These are phyloP conservation scores for Stereum hirsutum DNA, from an alignment of 1,284 basidiomycete genomes.

Conservation along the genomic window DNA sequence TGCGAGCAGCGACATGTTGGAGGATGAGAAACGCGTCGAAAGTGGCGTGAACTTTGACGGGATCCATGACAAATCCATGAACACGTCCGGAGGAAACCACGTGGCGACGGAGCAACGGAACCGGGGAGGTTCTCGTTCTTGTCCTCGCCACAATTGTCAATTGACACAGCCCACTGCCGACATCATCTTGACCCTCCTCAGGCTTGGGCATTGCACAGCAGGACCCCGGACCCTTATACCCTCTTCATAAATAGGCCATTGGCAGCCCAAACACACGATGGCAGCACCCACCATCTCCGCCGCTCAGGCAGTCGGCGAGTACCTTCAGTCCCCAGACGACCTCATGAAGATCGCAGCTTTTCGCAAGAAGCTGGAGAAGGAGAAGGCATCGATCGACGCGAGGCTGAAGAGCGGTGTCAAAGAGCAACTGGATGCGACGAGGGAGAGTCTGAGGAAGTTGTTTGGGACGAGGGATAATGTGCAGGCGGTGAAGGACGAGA, in stretches of 20 bases:
- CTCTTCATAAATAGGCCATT: no score
- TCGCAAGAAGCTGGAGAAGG: conserved; percentile 92
- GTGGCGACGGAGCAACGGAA: no score
- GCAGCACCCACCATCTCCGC: conserved; percentile 46
- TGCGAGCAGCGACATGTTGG: conserved; percentile 4
- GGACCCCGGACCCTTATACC: no score
- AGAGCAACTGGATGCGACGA: conserved; percentile 87
- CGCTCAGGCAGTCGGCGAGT: conserved; percentile 77
- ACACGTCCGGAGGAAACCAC: no score
- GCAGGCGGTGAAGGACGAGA: conserved; percentile 86
- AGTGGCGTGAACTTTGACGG: no score
- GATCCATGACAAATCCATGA: no score
- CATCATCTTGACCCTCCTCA: no score
- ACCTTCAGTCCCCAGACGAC: conserved; percentile 90
- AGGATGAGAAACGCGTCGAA: no score
- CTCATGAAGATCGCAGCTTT: conserved; percentile 84
- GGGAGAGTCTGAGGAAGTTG: conserved; percentile 83
- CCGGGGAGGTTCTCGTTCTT: no score
- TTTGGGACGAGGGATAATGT: conserved; percentile 78
- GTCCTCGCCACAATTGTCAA: no score
- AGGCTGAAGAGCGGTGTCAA: conserved; percentile 90
- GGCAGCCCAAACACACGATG: conserved; percentile 6
- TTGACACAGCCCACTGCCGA: no score
- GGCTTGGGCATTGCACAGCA: no score
- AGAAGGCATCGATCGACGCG: conserved; percentile 92